Conservation (phyloP, 805 yeast genomes). For the Ogataea saltuana region DNA sequence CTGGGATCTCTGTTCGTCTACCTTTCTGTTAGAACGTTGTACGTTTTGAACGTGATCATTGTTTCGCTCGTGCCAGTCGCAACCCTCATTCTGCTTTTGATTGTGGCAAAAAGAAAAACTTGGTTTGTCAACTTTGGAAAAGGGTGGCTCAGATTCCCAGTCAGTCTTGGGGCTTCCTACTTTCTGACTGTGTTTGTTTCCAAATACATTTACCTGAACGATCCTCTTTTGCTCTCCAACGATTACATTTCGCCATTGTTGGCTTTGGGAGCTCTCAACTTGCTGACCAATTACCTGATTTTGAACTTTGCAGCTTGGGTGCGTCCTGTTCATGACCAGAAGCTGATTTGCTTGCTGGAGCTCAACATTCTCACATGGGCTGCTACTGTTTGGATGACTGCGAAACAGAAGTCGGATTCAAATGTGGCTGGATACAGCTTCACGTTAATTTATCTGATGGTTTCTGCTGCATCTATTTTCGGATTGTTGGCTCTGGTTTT, state of each 20-base stretch:
- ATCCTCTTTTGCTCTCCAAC: constrained; percentile 54
- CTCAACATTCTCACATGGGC: constrained; percentile 60
- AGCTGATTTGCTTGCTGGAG: constrained; percentile 57
- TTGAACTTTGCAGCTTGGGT: constrained; percentile 47
- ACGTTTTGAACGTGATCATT: constrained; percentile 52
- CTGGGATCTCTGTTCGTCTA: constrained; percentile 56
- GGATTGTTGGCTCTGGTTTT: constrained; percentile 54
- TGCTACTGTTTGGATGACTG: constrained; percentile 49
- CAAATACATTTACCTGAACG: constrained; percentile 41
- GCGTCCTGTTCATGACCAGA: constrained; percentile 59
- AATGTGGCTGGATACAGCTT: constrained; percentile 57
- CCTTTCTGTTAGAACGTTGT: constrained; percentile 51
- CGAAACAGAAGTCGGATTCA: constrained; percentile 45
- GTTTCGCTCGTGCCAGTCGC: constrained; percentile 58
- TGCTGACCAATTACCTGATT: constrained; percentile 56
- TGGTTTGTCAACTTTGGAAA: constrained; percentile 47
- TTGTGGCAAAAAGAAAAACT: constrained; percentile 47
- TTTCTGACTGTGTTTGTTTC: constrained; percentile 39
- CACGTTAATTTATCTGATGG: constrained; percentile 46
- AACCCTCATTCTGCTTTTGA: constrained; percentile 45
- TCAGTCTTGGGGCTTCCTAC: constrained; percentile 50
- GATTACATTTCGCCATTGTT: constrained; percentile 51
- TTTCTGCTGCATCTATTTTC: constrained; percentile 47
- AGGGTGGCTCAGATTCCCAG: constrained; percentile 58
- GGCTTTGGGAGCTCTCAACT: constrained; percentile 46